Evolutionary conservation across 139 green algal species (phyloP).

Genomic region (Coelastrella sp.): DNA sequence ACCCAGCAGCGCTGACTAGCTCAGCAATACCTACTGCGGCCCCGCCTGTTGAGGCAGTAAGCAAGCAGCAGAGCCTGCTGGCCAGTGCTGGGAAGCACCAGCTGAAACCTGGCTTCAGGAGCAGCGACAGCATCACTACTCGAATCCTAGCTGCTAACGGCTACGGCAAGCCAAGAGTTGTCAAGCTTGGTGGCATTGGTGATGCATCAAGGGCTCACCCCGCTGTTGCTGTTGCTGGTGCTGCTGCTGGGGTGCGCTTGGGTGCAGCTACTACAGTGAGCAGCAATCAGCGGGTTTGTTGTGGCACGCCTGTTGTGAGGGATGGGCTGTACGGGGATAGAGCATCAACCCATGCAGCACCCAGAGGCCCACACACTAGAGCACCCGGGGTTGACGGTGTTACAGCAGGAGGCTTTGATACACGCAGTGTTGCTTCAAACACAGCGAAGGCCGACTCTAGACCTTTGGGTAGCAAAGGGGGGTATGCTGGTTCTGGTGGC

Average conservation of each 20-base stretch:
- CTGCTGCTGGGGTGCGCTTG: neutral
- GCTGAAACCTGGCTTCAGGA: neutral
- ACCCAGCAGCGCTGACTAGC: neutral
- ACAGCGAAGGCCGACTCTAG: too few relatives aligned
- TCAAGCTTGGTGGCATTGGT: neutral
- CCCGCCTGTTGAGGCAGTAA: too few relatives aligned
- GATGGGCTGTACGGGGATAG: too few relatives aligned
- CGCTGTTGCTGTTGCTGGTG: neutral
- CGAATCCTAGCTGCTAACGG: neutral
- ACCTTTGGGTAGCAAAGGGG: too few relatives aligned
- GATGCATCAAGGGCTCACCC: neutral
- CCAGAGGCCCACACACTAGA: neutral
- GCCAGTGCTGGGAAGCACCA: neutral
- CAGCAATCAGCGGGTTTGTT: slow-evolving; percentile 24
- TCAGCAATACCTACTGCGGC: neutral
- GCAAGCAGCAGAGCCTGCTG: neutral
- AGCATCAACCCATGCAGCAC: neutral
- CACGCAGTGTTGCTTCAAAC: too few relatives aligned
- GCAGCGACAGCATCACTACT: neutral
- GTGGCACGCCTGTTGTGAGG: neutral
- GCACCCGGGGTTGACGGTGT: too few relatives aligned
- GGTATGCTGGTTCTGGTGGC: too few relatives aligned
- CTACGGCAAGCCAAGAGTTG: slow-evolving; percentile 10
- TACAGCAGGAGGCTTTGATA: too few relatives aligned
- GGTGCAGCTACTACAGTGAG: neutral